A percentile compares a stretch with the other conserved stretches of the same genome.
Evolutionary conservation across 2,329 filamentous ascomycete genomes (phyloP).

Genomic region (Aspergillus terreus): DNA sequence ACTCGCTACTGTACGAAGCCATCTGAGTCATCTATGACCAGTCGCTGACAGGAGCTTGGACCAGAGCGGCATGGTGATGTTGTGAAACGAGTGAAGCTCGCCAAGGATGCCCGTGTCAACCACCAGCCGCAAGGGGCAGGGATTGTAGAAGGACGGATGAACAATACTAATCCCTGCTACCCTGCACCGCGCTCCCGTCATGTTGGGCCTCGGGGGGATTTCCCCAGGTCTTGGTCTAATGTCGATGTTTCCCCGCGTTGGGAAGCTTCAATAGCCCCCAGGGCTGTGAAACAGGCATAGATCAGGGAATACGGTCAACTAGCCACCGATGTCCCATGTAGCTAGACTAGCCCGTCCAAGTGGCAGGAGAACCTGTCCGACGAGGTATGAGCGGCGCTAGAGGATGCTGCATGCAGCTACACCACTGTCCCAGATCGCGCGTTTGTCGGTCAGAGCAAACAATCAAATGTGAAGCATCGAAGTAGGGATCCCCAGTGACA

Average conservation of each 20-base stretch:
- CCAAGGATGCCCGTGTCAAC: too few species aligned
- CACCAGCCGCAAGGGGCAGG: background rate
- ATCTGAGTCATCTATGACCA: too few species aligned
- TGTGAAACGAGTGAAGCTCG: too few species aligned
- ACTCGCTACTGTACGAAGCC: too few species aligned
- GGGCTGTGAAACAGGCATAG: background rate
- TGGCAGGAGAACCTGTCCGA: background rate
- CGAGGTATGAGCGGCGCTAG: conserved; percentile 4
- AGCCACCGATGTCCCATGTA: too few species aligned
- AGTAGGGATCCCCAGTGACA: conserved; percentile 4
- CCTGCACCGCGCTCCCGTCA: too few species aligned
- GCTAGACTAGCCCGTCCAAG: too few species aligned
- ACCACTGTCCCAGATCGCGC: conserved; percentile 7
- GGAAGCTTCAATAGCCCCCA: background rate
- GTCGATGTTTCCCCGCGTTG: background rate
- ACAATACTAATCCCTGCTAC: too few species aligned
- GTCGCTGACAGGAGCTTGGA: background rate
- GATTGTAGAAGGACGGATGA: background rate
- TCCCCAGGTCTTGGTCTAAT: background rate
- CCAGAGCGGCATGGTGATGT: background rate
- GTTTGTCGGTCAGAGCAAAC: conserved; percentile 9
- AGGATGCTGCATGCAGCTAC: conserved; percentile 13
- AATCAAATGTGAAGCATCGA: background rate
- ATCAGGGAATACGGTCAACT: too few species aligned
- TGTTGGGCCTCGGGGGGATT: background rate